Base-by-base conservation (phyloP, 2,329 filamentous ascomycete species). In the Neofusicoccum laricinum region DNA sequence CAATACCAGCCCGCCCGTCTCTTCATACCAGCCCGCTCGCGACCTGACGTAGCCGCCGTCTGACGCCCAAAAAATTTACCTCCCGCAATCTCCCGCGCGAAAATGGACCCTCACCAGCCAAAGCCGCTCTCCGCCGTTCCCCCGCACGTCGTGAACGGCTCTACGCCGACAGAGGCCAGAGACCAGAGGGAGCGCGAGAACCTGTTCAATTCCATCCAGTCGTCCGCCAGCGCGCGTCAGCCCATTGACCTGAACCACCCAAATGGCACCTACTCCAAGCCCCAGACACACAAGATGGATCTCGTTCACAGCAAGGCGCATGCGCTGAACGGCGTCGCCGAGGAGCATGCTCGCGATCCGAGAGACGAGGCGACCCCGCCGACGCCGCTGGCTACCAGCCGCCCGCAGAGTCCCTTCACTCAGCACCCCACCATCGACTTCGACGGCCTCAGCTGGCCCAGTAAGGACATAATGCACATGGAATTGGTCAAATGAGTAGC, bases 201-300 rank as follows among this genome's bases (percentile, higher is more conserved):
- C 64, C 79, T 88, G 62, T 84, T 82, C 69, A 81, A 84, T 17
- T 84, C 86, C 25, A 88, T 89, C 66, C 77, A 83, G 68, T 82
- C 81, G 6, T 87, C 85, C 14, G 86, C 86, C 73, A 78, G 78
- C 36, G 76, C 78, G 30, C 79, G 78, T 67, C 77, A 80, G 61
- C 75, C 79, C 0, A 71, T 84, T 49, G 78, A 81, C 67, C 77
- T 82, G 49, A 78, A 80, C 64, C 71, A 67, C 8, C 72, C 74
- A 19, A 70, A 70, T 64, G 70, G 69, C 63, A 72, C 73, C 67
- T 73, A 73, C 67, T 66, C 73, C 17, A 70, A 71, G 38, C 61
- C 50, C 19, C 38, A 48, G 32, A 55, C 49, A 36, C 64, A 50
- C 25, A 53, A 43, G 15, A 43, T 53, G 53, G 55, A 53, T 14